Percentiles rank a stretch among this genome's conserved stretches.
These are phyloP conservation scores for Linnemannia zychae DNA, from an alignment of 192 early-diverging fungal genomes.

Conservation along the genomic window DNA sequence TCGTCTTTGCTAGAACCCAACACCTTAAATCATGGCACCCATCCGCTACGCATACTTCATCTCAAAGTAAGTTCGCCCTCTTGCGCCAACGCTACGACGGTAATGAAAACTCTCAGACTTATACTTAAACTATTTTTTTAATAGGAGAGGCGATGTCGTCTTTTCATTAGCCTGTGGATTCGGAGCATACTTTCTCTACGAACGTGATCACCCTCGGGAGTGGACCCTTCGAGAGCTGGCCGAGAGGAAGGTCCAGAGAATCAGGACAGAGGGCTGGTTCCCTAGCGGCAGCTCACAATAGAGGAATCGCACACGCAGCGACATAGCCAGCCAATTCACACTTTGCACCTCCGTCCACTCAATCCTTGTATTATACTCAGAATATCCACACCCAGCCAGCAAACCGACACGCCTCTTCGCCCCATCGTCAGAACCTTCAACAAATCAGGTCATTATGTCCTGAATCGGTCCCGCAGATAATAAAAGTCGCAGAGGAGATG, in stretches of 20 bases:
- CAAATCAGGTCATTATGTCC: not conserved
- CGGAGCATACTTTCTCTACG: slow-evolving; percentile 68
- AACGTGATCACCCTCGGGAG: slow-evolving; percentile 65
- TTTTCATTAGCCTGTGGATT: slow-evolving; percentile 67
- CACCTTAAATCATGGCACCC: slow-evolving; percentile 19
- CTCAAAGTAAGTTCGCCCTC: slow-evolving; percentile 28
- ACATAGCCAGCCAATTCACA: not conserved
- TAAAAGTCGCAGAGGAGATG: not conserved
- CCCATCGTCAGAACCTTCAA: not conserved
- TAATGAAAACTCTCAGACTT: not conserved
- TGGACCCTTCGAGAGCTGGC: slow-evolving; percentile 63
- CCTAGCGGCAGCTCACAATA: slow-evolving; percentile 2
- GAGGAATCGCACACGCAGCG: not conserved
- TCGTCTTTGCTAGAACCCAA: not conserved
- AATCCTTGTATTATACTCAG: not conserved
- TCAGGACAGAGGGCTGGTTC: slow-evolving; percentile 54
- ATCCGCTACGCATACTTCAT: slow-evolving; percentile 44
- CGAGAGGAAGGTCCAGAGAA: slow-evolving; percentile 49
- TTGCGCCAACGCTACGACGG: not conserved
- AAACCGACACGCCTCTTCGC: not conserved
- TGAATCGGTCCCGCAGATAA: not conserved
- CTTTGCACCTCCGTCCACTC: not conserved
- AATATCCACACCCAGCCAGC: not conserved
- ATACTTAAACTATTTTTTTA: slow-evolving; percentile 2
- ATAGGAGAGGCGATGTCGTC: slow-evolving; percentile 65